These are phyloP conservation scores for Cordyceps javanica DNA, from an alignment of 2,329 filamentous ascomycete genomes.

Conservation along the genomic window DNA sequence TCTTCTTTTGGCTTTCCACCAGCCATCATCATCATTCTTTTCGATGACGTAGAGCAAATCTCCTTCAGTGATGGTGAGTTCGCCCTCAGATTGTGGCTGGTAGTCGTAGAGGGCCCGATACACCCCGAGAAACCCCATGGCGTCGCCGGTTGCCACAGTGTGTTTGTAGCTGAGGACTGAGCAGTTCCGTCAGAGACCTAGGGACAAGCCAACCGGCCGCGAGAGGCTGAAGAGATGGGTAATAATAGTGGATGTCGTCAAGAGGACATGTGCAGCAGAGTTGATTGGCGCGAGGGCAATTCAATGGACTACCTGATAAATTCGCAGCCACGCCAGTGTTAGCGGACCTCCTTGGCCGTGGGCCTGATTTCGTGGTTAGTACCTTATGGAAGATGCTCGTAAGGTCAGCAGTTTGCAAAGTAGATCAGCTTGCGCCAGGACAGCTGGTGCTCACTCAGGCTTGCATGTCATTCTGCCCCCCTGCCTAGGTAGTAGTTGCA, in stretches of 20 bases:
- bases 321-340: neutral
- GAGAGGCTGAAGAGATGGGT: neutral
- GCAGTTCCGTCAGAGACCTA: neutral
- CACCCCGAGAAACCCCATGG: slow-evolving; percentile 87
- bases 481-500: neutral
- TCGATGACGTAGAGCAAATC: slow-evolving; percentile 86
- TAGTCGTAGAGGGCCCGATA: slow-evolving; percentile 93
- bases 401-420: slow-evolving; percentile 4
- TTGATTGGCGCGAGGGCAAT: neutral
- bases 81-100: slow-evolving; percentile 74
- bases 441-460: no score
- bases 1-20: slow-evolving; percentile 97
- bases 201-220: neutral
- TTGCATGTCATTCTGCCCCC: neutral
- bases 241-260: neutral
- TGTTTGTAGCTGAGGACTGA: neutral
- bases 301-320: neutral
- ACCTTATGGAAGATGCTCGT: neutral
- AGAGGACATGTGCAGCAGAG: neutral
- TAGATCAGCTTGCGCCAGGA: neutral
- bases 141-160: slow-evolving; percentile 15
- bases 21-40: slow-evolving; percentile 70
- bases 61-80: slow-evolving; percentile 78
- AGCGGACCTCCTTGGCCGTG: neutral
- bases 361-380: neutral